Percentiles rank a stretch among this genome's conserved stretches.
phyloP scores from a whole-genome alignment of 164 flowering plant genomes.

The Platanus orientalis region DNA sequence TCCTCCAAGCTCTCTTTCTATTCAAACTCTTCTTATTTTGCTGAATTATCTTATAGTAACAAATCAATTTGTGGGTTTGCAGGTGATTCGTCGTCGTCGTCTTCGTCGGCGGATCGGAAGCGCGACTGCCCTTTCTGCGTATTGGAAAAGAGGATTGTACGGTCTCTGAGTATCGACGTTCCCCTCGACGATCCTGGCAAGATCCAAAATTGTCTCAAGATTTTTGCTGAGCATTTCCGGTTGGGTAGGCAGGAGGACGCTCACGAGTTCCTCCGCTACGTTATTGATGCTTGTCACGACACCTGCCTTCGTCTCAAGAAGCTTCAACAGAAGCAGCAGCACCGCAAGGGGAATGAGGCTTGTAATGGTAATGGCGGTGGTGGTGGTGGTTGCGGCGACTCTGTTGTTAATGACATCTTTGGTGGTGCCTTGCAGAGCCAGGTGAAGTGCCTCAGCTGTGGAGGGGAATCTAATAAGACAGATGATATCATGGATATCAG shows the following conservation, averaged over 20 bases:
- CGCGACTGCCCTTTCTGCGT: conserved; percentile 85
- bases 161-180: conserved; percentile 60
- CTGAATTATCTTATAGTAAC: no score
- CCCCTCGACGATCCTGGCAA: conserved; percentile 56
- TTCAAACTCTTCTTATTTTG: no score
- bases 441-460: conserved; percentile 81
- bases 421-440: conserved; percentile 94
- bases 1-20: conserved; percentile 3
- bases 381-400: conserved; percentile 15
- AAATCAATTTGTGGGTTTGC: not conserved
- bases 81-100: conserved; percentile 44
- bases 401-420: conserved; percentile 80
- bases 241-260: conserved; percentile 91
- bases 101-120: conserved; percentile 29
- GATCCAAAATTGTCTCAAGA: conserved; percentile 57
- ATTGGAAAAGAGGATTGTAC: conserved; percentile 62
- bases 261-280: conserved; percentile 90
- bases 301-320: conserved; percentile 70
- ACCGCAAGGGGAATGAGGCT: conserved; percentile 3
- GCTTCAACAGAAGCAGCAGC: conserved; percentile 28
- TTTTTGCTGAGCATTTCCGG: conserved; percentile 73
- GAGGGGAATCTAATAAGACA: conserved; percentile 69
- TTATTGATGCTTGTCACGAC: conserved; percentile 90
- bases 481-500: conserved; percentile 98
- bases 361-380: not conserved